phyloP scores from a whole-genome alignment of 306 rosid genomes.

The Argentina anserina region DNA sequence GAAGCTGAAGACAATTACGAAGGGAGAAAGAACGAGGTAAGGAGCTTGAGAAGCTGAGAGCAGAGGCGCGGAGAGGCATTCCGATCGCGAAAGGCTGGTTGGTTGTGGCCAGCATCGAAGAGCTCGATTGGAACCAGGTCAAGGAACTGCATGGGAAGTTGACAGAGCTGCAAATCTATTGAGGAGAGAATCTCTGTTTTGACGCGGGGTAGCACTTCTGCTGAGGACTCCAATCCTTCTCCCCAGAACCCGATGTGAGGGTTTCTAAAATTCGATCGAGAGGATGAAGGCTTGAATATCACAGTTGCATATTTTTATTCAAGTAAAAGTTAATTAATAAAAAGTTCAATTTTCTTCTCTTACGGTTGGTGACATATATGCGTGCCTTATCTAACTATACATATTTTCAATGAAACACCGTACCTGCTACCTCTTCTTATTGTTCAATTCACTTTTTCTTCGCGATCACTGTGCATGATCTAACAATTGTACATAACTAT shows the following conservation, averaged over 20 bases:
- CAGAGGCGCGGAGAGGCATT: neutral
- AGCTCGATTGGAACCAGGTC: neutral
- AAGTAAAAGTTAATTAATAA: too few species aligned
- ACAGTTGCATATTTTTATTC: too few species aligned
- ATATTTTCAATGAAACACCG: too few species aligned
- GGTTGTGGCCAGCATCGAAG: neutral
- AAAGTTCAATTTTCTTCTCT: neutral
- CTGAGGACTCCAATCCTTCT: neutral
- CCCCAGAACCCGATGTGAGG: neutral
- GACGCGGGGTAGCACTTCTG: neutral
- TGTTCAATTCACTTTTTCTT: too few species aligned
- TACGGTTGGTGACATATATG: neutral
- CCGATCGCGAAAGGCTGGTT: neutral
- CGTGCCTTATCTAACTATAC: neutral
- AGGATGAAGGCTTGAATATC: neutral
- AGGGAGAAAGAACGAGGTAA: neutral
- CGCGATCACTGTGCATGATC: too few species aligned
- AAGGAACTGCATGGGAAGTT: neutral
- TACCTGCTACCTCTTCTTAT: too few species aligned
- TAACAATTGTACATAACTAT: too few species aligned
- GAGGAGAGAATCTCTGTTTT: neutral
- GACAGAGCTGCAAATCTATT: neutral
- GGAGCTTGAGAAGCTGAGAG: neutral
- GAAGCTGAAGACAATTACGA: neutral
- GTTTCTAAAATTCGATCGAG: too few species aligned